Evolutionary conservation across 306 rosid genomes (phyloP).

Genomic region (Biancaea sappan): DNA sequence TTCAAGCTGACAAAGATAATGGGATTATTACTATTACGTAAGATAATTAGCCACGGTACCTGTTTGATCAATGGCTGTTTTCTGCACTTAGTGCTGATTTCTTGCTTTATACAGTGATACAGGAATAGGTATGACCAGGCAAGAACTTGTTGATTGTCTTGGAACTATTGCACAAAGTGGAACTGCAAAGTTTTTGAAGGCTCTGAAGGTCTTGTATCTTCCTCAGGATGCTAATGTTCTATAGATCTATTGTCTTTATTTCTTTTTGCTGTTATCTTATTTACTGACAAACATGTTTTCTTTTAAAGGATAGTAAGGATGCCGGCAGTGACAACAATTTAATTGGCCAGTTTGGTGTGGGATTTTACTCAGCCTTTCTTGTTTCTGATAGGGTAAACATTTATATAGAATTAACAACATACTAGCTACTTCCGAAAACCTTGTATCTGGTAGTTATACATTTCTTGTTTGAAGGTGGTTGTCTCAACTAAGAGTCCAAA

Average conservation of each 20-base stretch:
- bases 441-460: slow-evolving; percentile 24
- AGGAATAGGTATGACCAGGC: slow-evolving; percentile 93
- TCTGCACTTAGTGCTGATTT: slow-evolving; percentile 17
- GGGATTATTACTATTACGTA: slow-evolving; percentile 81
- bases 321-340: slow-evolving; percentile 81
- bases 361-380: slow-evolving; percentile 88
- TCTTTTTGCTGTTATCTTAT: slow-evolving; percentile 20
- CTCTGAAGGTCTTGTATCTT: slow-evolving; percentile 63
- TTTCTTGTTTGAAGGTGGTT: slow-evolving; percentile 62
- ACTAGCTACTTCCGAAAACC: neutral
- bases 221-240: neutral
- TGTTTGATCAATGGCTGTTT: slow-evolving; percentile 3
- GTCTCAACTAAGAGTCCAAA: slow-evolving; percentile 92
- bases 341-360: slow-evolving; percentile 98
- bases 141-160: slow-evolving; percentile 93
- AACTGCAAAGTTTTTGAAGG: slow-evolving; percentile 90
- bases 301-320: slow-evolving; percentile 85
- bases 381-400: slow-evolving; percentile 81
- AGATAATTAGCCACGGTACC: slow-evolving; percentile 22
- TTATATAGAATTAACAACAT: neutral
- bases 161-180: slow-evolving; percentile 99
- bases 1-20: slow-evolving; percentile 81
- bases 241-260: slow-evolving; percentile 15
- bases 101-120: slow-evolving; percentile 65
- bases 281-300: slow-evolving; percentile 35